Percentiles rank a stretch among this genome's conserved stretches.
phyloP scores from a whole-genome alignment of 805 yeast species.

The Metschnikowia matae region DNA sequence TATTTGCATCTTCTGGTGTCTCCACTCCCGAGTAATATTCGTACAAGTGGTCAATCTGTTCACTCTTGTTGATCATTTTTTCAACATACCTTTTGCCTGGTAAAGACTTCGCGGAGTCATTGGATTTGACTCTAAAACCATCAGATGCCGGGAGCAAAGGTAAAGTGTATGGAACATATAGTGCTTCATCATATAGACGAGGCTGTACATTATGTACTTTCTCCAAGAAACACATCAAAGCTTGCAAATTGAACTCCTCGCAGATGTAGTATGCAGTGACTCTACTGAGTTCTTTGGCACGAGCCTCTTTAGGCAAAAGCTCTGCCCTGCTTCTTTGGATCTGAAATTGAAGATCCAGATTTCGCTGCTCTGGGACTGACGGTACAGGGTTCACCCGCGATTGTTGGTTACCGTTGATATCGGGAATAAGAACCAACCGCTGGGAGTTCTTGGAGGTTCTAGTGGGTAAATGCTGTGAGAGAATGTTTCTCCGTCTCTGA shows the following conservation, averaged over 20 bases:
- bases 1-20: conserved; percentile 53
- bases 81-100: conserved; percentile 59
- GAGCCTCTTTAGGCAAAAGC: conserved; percentile 51
- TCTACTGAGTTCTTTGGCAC: conserved; percentile 66
- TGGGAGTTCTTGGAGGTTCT: conserved; percentile 86
- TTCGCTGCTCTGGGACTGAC: conserved; percentile 9
- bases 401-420: conserved; percentile 28
- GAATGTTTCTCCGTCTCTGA: conserved; percentile 28
- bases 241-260: conserved; percentile 67
- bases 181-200: conserved; percentile 84
- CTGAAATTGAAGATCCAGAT: conserved; percentile 22
- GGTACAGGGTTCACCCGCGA: conserved; percentile 13
- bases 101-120: conserved; percentile 45
- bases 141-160: conserved; percentile 84
- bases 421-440: conserved; percentile 83
- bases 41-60: conserved; percentile 85
- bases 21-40: conserved; percentile 85
- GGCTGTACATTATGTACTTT: conserved; percentile 80
- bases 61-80: conserved; percentile 70
- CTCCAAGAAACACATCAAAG: conserved; percentile 60
- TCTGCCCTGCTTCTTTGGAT: conserved; percentile 50
- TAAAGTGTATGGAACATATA: conserved; percentile 82
- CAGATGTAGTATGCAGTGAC: conserved; percentile 91
- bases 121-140: conserved; percentile 72
- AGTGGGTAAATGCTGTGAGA: conserved; percentile 55